Evolutionary conservation across 176 grass and related monocot genomes (phyloP), one percentile per base, ranked within the genome.

Genomic region (Cymbopogon citratus): DNA sequence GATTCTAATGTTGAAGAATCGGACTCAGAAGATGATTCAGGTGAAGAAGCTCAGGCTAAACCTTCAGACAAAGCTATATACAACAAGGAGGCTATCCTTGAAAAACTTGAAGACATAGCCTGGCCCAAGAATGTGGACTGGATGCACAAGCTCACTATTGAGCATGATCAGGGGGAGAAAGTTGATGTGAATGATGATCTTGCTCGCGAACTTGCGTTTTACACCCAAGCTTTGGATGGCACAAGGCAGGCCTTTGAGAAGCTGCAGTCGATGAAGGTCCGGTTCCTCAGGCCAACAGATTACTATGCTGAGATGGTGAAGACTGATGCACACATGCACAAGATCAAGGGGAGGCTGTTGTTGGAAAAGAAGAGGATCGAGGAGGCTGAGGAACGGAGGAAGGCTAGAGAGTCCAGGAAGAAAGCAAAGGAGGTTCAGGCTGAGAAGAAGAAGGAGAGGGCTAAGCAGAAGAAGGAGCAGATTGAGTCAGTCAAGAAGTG

Each of bases 231-330:
- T 23, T 81, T 98, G 19, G 84, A 91, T 75, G 92, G 95, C 33
- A 88, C 92, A 0, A 77, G 90, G n/a, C 21, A 91, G 44, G 90
- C 96, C 15, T 90, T 93, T 52, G 87, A 92, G 46, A 95, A 93
- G 62, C 62, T 98, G 60, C 69, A 98, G 75, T 76, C 89, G 0
- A 91, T 85, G 79, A 88, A 87, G 26, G 81, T 86, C 48, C 87
- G 90, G 12, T 98, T 98, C 78, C 96, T 95, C 28, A 92, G 96
- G 38, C 95, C 90, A 3, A 61, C 69, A 24, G 92, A 98, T 59
- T 98, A 98, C 84, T 95, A 95, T 40, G 96, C 96, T 1, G 96
- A 98, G 82, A 98, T 98, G 92, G 96, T 98, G 16, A 98, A 98
- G 84, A 91, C 88, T 7, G 96, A 98, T 46, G 21, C 79, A 38